A percentile compares a stretch with the other conserved stretches of the same genome.
phyloP scores from a whole-genome alignment of 371 early-diverging fungal species.

The Mortierella sp. region DNA sequence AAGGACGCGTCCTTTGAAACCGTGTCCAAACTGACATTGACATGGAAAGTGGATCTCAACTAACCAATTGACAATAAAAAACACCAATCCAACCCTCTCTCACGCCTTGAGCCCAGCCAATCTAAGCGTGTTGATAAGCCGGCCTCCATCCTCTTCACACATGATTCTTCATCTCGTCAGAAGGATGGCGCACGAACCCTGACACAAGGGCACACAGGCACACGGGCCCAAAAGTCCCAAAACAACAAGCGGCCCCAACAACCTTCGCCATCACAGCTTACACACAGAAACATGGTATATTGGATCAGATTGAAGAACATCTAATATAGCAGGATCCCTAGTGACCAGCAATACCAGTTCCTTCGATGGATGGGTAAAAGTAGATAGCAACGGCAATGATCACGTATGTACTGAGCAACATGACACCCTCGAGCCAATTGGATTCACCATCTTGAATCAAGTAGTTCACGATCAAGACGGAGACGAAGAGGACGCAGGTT shows the following conservation, averaged over 20 bases:
- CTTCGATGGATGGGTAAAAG: conserved; percentile 59
- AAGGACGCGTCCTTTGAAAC: conserved; percentile 52
- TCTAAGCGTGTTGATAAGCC: no score
- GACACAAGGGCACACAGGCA: no score
- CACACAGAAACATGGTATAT: no score
- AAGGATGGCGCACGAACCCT: no score
- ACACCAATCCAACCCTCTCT: background rate
- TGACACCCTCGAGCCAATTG: conserved; percentile 89
- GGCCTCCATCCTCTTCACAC: no score
- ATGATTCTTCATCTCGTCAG: background rate
- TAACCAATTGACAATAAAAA: background rate
- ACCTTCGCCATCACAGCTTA: no score
- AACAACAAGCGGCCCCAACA: no score
- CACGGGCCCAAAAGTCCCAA: background rate
- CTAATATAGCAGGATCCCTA: no score
- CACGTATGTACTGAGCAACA: conserved; percentile 80
- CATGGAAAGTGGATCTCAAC: conserved; percentile 43
- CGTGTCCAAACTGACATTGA: conserved; percentile 45
- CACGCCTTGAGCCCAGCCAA: no score
- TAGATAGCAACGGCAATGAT: conserved; percentile 84
- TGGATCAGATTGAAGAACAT: no score
- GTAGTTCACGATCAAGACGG: conserved; percentile 88
- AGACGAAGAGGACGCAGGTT: conserved; percentile 84
- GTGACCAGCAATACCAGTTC: no score
- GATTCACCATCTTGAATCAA: conserved; percentile 84